phyloP scores from a whole-genome alignment of 1,139 yeast genomes.

The Kazachstania sp. region DNA sequence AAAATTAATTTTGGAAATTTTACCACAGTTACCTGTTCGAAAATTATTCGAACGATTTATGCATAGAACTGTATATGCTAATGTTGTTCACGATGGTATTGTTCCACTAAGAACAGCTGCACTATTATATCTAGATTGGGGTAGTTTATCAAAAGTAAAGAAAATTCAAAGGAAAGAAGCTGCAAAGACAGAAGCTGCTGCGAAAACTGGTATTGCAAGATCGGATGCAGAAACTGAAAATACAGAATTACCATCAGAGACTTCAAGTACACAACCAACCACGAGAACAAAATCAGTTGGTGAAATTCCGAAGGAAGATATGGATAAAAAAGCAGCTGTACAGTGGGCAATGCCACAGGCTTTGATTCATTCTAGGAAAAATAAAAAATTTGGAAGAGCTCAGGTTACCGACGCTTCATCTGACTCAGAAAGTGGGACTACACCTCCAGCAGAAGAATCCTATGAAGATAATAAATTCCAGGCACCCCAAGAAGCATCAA shows the following conservation, averaged over 20 bases:
- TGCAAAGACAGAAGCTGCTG: neutral
- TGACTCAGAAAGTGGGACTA: conserved; percentile 10
- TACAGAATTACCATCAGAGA: too few relatives aligned
- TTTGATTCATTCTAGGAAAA: conserved; percentile 16
- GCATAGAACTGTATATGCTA: conserved; percentile 50
- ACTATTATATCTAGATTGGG: conserved; percentile 49
- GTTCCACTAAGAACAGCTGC: conserved; percentile 56
- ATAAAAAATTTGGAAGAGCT: conserved; percentile 28
- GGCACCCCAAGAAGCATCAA: conserved; percentile 48
- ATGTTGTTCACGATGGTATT: conserved; percentile 51
- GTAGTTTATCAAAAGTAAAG: conserved; percentile 45
- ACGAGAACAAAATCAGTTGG: neutral
- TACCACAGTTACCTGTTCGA: conserved; percentile 49
- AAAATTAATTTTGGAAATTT: conserved; percentile 44
- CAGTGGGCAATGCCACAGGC: conserved; percentile 24
- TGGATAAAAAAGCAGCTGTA: conserved; percentile 22
- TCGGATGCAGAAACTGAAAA: too few relatives aligned
- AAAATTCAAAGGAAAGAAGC: conserved; percentile 32
- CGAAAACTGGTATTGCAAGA: neutral
- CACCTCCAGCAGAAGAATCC: conserved; percentile 15
- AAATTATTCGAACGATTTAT: conserved; percentile 39
- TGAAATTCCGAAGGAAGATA: conserved; percentile 31
- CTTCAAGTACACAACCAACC: neutral
- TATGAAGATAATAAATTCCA: conserved; percentile 23
- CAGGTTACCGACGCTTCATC: conserved; percentile 21